Evolutionary conservation across 2,329 filamentous ascomycete species (phyloP).

Genomic region (Fusarium sp.): DNA sequence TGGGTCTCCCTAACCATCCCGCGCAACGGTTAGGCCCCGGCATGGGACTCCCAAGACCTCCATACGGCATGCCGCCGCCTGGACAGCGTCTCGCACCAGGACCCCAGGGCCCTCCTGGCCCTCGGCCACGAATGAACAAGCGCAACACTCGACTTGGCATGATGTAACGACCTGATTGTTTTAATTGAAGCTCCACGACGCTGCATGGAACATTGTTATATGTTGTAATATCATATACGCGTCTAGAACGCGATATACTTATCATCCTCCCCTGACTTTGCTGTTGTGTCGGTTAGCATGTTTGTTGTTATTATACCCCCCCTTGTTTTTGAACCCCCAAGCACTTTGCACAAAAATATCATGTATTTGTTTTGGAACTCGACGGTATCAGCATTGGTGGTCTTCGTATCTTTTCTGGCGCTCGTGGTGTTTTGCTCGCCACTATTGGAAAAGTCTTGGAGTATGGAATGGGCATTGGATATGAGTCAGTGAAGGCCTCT

Average conservation of each 20-base stretch:
- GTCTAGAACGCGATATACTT: conserved; percentile 23
- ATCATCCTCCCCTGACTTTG: conserved; percentile 20
- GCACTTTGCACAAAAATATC: conserved; percentile 16
- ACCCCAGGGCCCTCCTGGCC: conserved; percentile 51
- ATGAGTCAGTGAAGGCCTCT: conserved; percentile 8
- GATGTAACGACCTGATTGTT: conserved; percentile 59
- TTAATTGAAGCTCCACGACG: conserved; percentile 32
- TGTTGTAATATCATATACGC: conserved; percentile 41
- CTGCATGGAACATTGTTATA: conserved; percentile 32
- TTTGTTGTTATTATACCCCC: conserved; percentile 49
- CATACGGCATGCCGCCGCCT: conserved; percentile 46
- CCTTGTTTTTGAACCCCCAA: conserved; percentile 31
- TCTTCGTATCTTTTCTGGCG: background rate
- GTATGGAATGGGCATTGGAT: conserved; percentile 9
- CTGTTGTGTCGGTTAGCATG: conserved; percentile 40
- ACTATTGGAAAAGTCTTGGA: conserved; percentile 11
- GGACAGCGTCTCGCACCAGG: conserved; percentile 52
- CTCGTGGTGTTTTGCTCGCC: background rate
- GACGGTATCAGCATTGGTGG: conserved; percentile 9
- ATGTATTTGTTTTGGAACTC: conserved; percentile 4
- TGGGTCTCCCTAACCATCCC: conserved; percentile 49
- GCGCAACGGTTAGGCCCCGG: conserved; percentile 43
- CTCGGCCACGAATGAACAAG: conserved; percentile 71
- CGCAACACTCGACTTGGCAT: conserved; percentile 73
- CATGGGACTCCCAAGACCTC: conserved; percentile 46